Percentiles rank a stretch among this genome's conserved stretches.
phyloP scores from a whole-genome alignment of 2,329 filamentous ascomycete genomes.

The Colletotrichum somersetense region DNA sequence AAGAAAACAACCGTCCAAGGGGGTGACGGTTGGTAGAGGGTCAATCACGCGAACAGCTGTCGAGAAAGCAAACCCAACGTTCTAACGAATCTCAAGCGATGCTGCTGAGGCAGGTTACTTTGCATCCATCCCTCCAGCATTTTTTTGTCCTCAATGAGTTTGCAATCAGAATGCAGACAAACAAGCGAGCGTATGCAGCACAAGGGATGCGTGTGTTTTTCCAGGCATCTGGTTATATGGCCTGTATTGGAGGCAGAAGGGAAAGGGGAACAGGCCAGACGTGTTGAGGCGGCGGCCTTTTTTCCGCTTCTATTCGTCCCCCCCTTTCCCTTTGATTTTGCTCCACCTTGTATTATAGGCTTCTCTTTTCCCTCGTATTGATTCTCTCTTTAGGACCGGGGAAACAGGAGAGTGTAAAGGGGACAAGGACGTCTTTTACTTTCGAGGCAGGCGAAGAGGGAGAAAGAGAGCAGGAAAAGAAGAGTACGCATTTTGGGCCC shows the following conservation, averaged over 20 bases:
- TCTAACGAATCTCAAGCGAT: conserved; percentile 17
- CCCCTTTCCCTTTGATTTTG: neutral
- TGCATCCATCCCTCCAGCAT: neutral
- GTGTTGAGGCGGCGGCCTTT: conserved; percentile 5
- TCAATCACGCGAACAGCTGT: neutral
- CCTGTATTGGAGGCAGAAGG: neutral
- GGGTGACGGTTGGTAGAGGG: conserved; percentile 1
- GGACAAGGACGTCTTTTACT: conserved; percentile 1
- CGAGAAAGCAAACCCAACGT: conserved; percentile 8
- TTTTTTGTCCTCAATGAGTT: neutral
- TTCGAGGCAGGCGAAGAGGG: neutral
- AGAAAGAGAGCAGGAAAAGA: neutral
- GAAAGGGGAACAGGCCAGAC: neutral
- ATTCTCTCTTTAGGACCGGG: conserved; percentile 5
- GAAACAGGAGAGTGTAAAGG: neutral
- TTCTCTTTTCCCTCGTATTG: conserved; percentile 18
- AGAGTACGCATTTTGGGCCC: neutral
- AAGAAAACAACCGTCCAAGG: neutral
- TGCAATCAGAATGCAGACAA: neutral
- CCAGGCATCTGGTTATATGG: conserved; percentile 11
- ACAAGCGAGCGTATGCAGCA: neutral
- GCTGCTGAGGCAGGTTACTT: conserved; percentile 6
- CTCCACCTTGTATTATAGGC: conserved; percentile 30
- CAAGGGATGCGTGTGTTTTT: conserved; percentile 1
- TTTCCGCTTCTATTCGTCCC: neutral